Conservation (phyloP, 164 flowering plant species). For the Macadamia tetraphylla region DNA sequence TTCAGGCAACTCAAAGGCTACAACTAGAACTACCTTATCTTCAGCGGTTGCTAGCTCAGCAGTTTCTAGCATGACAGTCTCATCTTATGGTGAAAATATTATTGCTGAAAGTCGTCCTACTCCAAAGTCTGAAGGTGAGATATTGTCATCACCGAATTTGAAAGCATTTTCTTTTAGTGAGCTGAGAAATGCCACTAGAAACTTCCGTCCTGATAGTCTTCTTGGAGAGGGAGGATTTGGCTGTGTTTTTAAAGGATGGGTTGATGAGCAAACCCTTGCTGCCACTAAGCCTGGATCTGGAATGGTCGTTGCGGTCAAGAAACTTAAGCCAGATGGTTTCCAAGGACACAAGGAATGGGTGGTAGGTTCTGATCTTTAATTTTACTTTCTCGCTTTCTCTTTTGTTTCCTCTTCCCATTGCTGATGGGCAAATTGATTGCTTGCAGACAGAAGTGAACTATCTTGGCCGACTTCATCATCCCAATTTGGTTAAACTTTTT, state of each 20-base stretch:
- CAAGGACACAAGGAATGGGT: conserved; percentile 55
- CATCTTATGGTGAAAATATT: conserved; percentile 26
- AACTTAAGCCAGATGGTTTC: conserved; percentile 25
- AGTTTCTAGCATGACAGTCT: conserved; percentile 36
- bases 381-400: neutral
- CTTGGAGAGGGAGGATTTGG: conserved; percentile 22
- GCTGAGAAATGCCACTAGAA: too few species aligned
- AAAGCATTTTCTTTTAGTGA: conserved; percentile 42
- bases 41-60: conserved; percentile 33
- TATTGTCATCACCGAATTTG: conserved; percentile 47
- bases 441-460: too few species aligned
- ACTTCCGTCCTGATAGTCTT: conserved; percentile 55
- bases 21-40: conserved; percentile 34
- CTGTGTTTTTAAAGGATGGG: conserved; percentile 87
- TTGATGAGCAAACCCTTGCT: conserved; percentile 60
- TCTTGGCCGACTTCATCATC: too few species aligned
- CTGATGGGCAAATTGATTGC: too few species aligned
- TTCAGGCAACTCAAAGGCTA: conserved; percentile 36
- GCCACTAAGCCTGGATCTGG: conserved; percentile 25
- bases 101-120: conserved; percentile 33
- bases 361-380: conserved; percentile 8
- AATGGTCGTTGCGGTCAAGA: conserved; percentile 56
- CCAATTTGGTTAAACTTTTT: too few species aligned
- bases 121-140: conserved; percentile 24
- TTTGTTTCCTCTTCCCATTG: neutral